Base-by-base conservation (phyloP, 805 yeast species). In the Nakazawaea ambrosiae region DNA sequence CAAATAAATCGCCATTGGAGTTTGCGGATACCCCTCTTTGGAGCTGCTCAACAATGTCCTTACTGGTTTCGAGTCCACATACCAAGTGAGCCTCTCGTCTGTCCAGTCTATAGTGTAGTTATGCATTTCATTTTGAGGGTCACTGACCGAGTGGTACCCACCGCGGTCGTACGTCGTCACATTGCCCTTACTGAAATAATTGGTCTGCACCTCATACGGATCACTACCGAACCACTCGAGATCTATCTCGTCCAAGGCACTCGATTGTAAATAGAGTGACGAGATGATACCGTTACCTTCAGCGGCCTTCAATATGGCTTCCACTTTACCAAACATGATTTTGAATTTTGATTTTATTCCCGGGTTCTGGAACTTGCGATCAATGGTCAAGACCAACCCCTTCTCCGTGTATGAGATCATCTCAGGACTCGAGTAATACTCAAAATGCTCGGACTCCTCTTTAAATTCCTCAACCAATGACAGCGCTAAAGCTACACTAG, bases 81-180 rank as follows among this genome's bases (percentile, higher is more conserved):
- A 73, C 88, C 94, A 89, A 7, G 71, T 65, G 28, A 82, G 61
- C 6, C 63, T 51, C 30, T 78, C 80, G 47, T 73, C 61, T 2
- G 80, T 75, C 96, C 96, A 88, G 47, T 87, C 95, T 39, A 89
- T 59, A 6, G 92, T 78, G 59, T 88, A 89, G 39, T 80, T 86
- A 57, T 84, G 89, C 59, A 56, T 83, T 17, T 66, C 60, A 3
- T 65, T 55, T 43, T 75, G 72, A 17, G 94, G 88, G 38, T 63
- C 61, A 11, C 60, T 49, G 39, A 80, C 80, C 7, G 58, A 49
- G 49, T 83, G 89, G 61, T 73, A 81, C 26, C 59, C 76, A 39
- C 96, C 96, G 50, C 96, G 72, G 53, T 84, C 86, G 51, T 81
- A 86, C 3, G 90, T 75, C 9, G 79, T 57, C 2, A 85, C 77